These are phyloP conservation scores for Ensete glaucum DNA, from an alignment of 176 grass and related monocot species.

Conservation along the genomic window DNA sequence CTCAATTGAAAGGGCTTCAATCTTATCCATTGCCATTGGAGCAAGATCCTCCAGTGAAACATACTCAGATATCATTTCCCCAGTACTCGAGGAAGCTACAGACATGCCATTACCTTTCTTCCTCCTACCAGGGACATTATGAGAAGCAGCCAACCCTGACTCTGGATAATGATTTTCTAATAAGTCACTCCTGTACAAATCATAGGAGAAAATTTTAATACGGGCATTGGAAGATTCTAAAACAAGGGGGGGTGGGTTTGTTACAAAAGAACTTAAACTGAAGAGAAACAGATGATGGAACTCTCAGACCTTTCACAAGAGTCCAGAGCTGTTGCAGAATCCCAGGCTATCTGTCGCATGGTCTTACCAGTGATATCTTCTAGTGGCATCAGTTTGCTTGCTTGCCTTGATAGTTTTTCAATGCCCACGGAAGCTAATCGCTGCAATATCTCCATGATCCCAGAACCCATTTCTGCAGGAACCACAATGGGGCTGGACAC, in stretches of 20 bases:
- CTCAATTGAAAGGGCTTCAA: slow-evolving; percentile 89
- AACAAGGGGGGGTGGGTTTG: not conserved
- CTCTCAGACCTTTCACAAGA: slow-evolving; percentile 44
- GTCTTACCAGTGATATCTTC: slow-evolving; percentile 94
- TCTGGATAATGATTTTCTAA: slow-evolving; percentile 36
- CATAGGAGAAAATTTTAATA: slow-evolving; percentile 19
- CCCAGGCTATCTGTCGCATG: slow-evolving; percentile 83
- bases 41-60: slow-evolving; percentile 92
- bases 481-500: slow-evolving; percentile 79
- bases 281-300: slow-evolving; percentile 7
- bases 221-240: slow-evolving; percentile 3
- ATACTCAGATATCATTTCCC: slow-evolving; percentile 54
- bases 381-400: slow-evolving; percentile 91
- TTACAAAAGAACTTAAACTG: not conserved
- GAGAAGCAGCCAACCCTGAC: slow-evolving; percentile 16
- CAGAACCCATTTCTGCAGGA: slow-evolving; percentile 95
- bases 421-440: slow-evolving; percentile 81
- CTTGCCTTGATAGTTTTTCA: slow-evolving; percentile 79
- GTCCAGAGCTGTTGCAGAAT: slow-evolving; percentile 45
- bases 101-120: slow-evolving; percentile 40
- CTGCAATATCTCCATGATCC: slow-evolving; percentile 91
- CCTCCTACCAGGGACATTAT: slow-evolving; percentile 32
- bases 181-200: slow-evolving; percentile 38
- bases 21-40: slow-evolving; percentile 97
- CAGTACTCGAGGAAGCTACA: slow-evolving; percentile 31